phyloP scores from a whole-genome alignment of 176 grass and related monocot species.

The Aegilops speltoides region DNA sequence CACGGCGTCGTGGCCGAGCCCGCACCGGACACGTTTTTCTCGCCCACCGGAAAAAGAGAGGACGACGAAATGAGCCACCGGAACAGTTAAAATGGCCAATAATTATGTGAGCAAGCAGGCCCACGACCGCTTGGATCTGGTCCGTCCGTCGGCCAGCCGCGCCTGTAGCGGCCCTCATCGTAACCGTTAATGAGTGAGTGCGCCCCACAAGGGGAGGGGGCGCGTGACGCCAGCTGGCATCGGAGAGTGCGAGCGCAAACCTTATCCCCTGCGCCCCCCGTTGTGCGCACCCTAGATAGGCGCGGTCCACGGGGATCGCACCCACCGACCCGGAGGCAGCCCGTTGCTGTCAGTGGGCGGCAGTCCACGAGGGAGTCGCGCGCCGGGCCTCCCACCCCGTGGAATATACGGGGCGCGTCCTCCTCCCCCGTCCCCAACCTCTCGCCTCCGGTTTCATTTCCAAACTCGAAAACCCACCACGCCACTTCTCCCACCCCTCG shows the following conservation, averaged over 20 bases:
- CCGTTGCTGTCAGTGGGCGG: not conserved
- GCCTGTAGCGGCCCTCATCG: not conserved
- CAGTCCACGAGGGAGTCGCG: slow-evolving; percentile 16
- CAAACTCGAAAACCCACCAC: slow-evolving; percentile 26
- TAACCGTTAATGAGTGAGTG: not conserved
- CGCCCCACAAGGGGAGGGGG: slow-evolving; percentile 21
- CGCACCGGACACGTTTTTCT: slow-evolving; percentile 22
- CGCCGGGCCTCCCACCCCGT: not conserved
- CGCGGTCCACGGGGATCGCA: not conserved
- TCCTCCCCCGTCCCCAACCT: not conserved
- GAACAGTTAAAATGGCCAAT: not conserved
- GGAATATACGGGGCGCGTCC: slow-evolving; percentile 47
- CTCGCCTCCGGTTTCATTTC: slow-evolving; percentile 10
- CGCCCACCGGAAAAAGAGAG: slow-evolving; percentile 6
- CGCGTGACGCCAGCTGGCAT: slow-evolving; percentile 83
- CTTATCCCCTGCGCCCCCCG: slow-evolving; percentile 49
- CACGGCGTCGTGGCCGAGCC: not conserved
- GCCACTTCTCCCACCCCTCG: not conserved
- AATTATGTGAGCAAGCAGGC: not conserved
- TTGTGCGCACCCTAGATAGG: not conserved
- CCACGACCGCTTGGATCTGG: not conserved
- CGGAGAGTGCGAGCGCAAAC: slow-evolving; percentile 40
- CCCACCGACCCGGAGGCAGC: not conserved
- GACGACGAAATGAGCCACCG: not conserved
- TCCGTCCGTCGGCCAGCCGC: not conserved